Conservation (phyloP, 768 basidiomycete genomes). For the Saitozyma sp. region DNA sequence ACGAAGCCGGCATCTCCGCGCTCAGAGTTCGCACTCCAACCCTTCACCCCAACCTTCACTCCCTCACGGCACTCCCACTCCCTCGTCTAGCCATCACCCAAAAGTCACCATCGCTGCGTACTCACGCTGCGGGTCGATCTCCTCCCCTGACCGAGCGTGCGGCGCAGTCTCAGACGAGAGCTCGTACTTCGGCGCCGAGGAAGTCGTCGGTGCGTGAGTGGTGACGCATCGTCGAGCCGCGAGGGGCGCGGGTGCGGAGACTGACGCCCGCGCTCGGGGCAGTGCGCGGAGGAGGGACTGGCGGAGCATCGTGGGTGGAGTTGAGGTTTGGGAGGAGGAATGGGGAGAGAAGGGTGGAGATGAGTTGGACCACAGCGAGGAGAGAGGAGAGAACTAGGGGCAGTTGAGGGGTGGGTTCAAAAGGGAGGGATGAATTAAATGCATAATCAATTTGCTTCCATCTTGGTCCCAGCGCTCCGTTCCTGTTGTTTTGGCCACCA, state of each 20-base stretch:
- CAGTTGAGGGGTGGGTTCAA: too few relatives aligned
- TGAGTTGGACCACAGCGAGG: too few relatives aligned
- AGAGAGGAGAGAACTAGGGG: too few relatives aligned
- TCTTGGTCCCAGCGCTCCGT: too few relatives aligned
- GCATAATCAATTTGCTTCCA: too few relatives aligned
- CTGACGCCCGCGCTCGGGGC: neutral
- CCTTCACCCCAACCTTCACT: too few relatives aligned
- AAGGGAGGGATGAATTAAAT: too few relatives aligned
- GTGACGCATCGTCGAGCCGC: constrained; percentile 15
- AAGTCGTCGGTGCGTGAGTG: constrained; percentile 23
- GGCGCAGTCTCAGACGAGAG: constrained; percentile 12
- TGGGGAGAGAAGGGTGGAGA: too few relatives aligned
- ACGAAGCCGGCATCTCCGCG: neutral
- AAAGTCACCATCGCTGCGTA: constrained; percentile 2
- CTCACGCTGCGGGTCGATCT: constrained; percentile 51
- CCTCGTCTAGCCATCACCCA: neutral
- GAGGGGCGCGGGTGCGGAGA: neutral
- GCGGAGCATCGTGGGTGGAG: constrained; percentile 18
- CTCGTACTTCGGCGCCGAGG: constrained; percentile 21
- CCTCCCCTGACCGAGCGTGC: constrained; percentile 30
- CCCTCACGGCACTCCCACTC: too few relatives aligned
- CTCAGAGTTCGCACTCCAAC: neutral
- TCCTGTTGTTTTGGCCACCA: too few relatives aligned
- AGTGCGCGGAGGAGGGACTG: constrained; percentile 16
- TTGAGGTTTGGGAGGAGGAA: too few relatives aligned